phyloP scores from a whole-genome alignment of 257 asterid species.

The Plantago elongata region DNA sequence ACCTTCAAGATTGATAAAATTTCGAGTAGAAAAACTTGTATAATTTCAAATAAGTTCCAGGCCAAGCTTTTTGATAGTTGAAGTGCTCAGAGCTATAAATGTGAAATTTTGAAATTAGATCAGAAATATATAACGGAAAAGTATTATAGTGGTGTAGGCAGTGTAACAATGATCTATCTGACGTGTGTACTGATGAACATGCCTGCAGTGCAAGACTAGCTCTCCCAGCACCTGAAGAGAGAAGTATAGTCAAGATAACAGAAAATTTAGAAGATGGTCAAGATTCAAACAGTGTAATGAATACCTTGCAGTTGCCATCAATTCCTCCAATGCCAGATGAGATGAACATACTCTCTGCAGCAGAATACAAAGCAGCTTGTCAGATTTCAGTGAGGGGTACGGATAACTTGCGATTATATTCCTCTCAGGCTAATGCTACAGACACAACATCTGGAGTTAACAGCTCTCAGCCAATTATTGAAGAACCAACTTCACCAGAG shows the following conservation, averaged over 20 bases:
- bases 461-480: constrained; percentile 57
- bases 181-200: constrained; percentile 6
- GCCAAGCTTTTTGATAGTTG: background rate
- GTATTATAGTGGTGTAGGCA: background rate
- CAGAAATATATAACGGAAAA: background rate
- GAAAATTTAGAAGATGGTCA: constrained; percentile 35
- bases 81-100: background rate
- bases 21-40: no score
- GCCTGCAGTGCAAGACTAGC: constrained; percentile 82
- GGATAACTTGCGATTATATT: constrained; percentile 56
- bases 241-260: constrained; percentile 39
- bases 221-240: constrained; percentile 84
- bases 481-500: constrained; percentile 62
- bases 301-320: constrained; percentile 57
- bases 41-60: background rate
- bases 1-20: no score
- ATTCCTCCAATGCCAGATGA: constrained; percentile 50
- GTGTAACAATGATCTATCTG: constrained; percentile 2
- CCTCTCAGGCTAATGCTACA: constrained; percentile 35
- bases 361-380: constrained; percentile 37
- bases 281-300: constrained; percentile 30
- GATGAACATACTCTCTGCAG: constrained; percentile 42
- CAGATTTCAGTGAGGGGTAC: constrained; percentile 31
- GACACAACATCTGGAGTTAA: constrained; percentile 25
- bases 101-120: constrained; percentile 6